Evolutionary conservation across 352 stramenopile genomes (phyloP).

Genomic region (Phytophthora tentaculata): DNA sequence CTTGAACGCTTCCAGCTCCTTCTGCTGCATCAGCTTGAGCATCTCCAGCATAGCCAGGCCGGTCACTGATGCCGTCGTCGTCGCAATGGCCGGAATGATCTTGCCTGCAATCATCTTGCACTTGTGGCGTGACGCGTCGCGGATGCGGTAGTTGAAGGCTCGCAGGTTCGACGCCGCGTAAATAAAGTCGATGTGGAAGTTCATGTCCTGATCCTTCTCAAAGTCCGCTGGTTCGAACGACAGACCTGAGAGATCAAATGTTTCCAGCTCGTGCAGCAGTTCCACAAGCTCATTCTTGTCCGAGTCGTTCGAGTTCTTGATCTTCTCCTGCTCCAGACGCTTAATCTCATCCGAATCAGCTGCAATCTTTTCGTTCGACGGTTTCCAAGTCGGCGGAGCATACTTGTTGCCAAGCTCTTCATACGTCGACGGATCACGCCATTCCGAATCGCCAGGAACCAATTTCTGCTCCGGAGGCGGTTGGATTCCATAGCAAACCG

Average conservation of each 20-base stretch:
- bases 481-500: slow-evolving; percentile 83
- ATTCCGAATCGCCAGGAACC: slow-evolving; percentile 86
- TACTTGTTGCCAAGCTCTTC: slow-evolving; percentile 55
- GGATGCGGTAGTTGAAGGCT: slow-evolving; percentile 89
- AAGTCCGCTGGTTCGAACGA: slow-evolving; percentile 91
- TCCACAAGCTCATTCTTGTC: slow-evolving; percentile 74
- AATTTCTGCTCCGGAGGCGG: slow-evolving; percentile 67
- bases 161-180: slow-evolving; percentile 98
- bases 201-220: slow-evolving; percentile 98
- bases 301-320: slow-evolving; percentile 64
- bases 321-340: slow-evolving; percentile 69
- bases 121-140: slow-evolving; percentile 82
- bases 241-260: slow-evolving; percentile 58
- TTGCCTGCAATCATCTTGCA: slow-evolving; percentile 99
- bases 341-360: slow-evolving; percentile 74
- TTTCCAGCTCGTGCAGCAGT: slow-evolving; percentile 72
- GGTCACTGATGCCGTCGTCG: slow-evolving; percentile 99
- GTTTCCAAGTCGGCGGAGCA: slow-evolving; percentile 60
- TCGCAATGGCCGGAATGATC: slow-evolving; percentile 99
- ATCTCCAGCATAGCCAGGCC: slow-evolving; percentile 95
- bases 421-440: slow-evolving; percentile 70
- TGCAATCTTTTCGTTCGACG: slow-evolving; percentile 82
- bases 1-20: slow-evolving; percentile 91
- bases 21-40: slow-evolving; percentile 90
- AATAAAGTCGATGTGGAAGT: slow-evolving; percentile 97